These are phyloP conservation scores for Knufia petricola DNA, from an alignment of 2,329 filamentous ascomycete genomes.

Conservation along the genomic window DNA sequence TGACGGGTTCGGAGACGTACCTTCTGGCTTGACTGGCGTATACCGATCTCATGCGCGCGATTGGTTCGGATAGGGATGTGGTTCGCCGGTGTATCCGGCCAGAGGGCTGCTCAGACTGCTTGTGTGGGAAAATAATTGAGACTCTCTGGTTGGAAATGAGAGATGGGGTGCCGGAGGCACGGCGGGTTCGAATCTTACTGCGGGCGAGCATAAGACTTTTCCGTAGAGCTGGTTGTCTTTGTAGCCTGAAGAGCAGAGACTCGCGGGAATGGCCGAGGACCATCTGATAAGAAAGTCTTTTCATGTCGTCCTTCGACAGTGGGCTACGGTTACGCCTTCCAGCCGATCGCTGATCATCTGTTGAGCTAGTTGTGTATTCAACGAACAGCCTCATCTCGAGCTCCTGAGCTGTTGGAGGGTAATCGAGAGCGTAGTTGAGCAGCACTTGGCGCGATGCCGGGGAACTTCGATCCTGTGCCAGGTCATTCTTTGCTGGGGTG, in stretches of 20 bases:
- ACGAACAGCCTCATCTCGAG: background rate
- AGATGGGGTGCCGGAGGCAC: background rate
- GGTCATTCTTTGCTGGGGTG: too few species aligned
- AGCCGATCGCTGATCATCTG: background rate
- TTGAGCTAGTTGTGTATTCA: background rate
- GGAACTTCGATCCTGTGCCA: background rate
- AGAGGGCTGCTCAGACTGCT: background rate
- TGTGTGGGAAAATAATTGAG: background rate
- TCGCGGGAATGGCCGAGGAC: background rate
- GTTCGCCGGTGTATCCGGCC: background rate
- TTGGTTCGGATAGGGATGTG: background rate
- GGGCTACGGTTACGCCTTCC: background rate
- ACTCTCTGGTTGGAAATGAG: background rate
- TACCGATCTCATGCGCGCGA: background rate
- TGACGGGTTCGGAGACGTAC: background rate
- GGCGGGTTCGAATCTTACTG: background rate
- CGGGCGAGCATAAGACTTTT: background rate
- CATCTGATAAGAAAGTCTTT: background rate
- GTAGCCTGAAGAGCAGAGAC: background rate
- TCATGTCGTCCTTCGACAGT: background rate
- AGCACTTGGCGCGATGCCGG: background rate
- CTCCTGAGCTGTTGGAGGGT: background rate
- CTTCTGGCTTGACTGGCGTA: background rate
- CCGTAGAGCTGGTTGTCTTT: background rate
- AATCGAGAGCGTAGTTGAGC: background rate